phyloP scores from a whole-genome alignment of 371 early-diverging fungal species.

The Mortierella sp. region DNA sequence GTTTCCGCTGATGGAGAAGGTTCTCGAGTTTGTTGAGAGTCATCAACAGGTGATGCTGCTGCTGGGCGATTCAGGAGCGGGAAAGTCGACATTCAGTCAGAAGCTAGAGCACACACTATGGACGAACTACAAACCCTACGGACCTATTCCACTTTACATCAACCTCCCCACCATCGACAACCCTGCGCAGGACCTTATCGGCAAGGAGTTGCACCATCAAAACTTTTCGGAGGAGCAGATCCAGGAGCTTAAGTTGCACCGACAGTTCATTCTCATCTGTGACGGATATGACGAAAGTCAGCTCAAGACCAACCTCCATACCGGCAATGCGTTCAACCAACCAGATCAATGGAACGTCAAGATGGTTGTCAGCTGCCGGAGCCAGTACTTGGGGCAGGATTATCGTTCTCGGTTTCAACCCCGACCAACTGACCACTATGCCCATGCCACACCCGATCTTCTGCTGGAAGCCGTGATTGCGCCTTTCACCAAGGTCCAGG shows the following conservation, averaged over 20 bases:
- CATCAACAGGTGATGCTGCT: neutral
- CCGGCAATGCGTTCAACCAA: neutral
- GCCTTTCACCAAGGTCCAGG: constrained; percentile 5
- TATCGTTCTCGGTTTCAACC: too few relatives aligned
- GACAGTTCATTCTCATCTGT: neutral
- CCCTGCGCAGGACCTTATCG: neutral
- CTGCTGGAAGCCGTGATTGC: constrained; percentile 2
- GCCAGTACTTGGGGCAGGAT: too few relatives aligned
- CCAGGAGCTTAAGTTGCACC: neutral
- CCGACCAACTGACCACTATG: too few relatives aligned
- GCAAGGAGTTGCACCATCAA: neutral
- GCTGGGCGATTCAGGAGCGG: neutral
- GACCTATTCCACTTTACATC: neutral
- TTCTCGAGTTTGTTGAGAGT: neutral
- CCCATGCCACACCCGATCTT: neutral
- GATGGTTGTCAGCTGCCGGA: constrained; percentile 4
- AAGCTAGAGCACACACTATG: neutral
- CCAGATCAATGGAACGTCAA: neutral
- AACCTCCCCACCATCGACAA: neutral
- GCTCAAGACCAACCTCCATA: neutral
- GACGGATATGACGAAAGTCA: neutral
- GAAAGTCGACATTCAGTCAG: neutral
- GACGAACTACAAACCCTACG: neutral
- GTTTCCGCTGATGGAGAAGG: neutral
- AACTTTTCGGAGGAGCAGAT: neutral